These are phyloP conservation scores for Pichia terricola DNA, from an alignment of 1,139 yeast species.

Conservation along the genomic window DNA sequence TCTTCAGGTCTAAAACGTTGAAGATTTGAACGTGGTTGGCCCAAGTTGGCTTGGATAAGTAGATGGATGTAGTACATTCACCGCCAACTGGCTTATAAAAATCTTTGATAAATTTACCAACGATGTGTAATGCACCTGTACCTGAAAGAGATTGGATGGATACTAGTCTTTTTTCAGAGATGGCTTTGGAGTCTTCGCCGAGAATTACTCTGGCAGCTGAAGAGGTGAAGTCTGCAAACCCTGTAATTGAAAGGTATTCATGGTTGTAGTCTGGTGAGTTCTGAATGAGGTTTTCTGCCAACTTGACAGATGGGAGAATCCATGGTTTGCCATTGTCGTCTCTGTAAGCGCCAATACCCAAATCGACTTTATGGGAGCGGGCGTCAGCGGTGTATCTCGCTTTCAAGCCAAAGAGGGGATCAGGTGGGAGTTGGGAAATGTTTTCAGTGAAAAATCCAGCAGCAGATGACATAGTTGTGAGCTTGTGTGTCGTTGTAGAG, in stretches of 20 bases:
- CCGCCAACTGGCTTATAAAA: slow-evolving; percentile 38
- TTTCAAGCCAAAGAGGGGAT: slow-evolving; percentile 75
- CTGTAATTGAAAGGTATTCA: slow-evolving; percentile 82
- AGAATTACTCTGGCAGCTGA: slow-evolving; percentile 76
- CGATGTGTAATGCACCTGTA: slow-evolving; percentile 90
- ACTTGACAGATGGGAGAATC: slow-evolving; percentile 77
- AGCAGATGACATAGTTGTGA: neutral
- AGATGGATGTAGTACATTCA: slow-evolving; percentile 31
- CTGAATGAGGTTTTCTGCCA: slow-evolving; percentile 53
- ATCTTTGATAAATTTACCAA: slow-evolving; percentile 61
- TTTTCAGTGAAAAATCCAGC: slow-evolving; percentile 29
- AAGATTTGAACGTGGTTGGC: slow-evolving; percentile 87
- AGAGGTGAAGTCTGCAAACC: slow-evolving; percentile 57
- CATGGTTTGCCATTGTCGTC: slow-evolving; percentile 90
- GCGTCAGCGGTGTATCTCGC: slow-evolving; percentile 62
- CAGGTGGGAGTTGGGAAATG: slow-evolving; percentile 59
- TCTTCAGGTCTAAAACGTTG: slow-evolving; percentile 52
- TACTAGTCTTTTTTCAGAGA: slow-evolving; percentile 46
- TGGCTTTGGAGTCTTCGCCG: slow-evolving; percentile 54
- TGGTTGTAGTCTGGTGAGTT: slow-evolving; percentile 66
- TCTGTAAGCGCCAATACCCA: slow-evolving; percentile 95
- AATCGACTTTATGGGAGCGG: slow-evolving; percentile 56
- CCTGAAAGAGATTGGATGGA: slow-evolving; percentile 88
- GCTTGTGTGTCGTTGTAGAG: neutral
- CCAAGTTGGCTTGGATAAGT: slow-evolving; percentile 91